Evolutionary conservation across 148 eudicot genomes (phyloP).

Genomic region (Amaranthus palmeri): DNA sequence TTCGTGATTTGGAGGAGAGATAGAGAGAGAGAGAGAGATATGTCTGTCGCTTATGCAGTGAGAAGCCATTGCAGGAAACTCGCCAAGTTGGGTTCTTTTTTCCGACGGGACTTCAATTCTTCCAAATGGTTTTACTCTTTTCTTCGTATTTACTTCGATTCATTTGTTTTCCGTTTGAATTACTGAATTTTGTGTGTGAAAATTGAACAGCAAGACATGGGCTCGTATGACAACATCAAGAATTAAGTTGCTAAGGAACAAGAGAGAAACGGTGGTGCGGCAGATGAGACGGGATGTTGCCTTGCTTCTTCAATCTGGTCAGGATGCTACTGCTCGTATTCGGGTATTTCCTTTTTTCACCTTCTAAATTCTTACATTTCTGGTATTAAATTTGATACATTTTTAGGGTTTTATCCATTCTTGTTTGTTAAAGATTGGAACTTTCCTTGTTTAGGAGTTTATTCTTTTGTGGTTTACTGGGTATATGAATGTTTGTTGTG

Average conservation of each 20-base stretch:
- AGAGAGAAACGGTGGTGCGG: constrained; percentile 61
- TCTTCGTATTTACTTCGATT: not conserved
- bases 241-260: constrained; percentile 84
- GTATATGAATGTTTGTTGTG: not conserved
- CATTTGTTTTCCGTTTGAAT: not conserved
- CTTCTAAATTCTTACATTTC: too few species aligned
- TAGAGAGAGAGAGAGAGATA: constrained; percentile 1
- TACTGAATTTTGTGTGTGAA: not conserved
- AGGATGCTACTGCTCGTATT: constrained; percentile 92
- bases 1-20: not conserved
- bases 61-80: constrained; percentile 51
- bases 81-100: constrained; percentile 41
- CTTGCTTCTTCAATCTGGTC: constrained; percentile 79
- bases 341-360: constrained; percentile 35
- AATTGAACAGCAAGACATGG: constrained; percentile 62
- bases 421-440: not conserved
- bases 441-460: not conserved
- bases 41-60: constrained; percentile 41
- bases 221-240: constrained; percentile 84
- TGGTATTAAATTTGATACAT: not conserved
- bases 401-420: not conserved
- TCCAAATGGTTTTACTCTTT: constrained; percentile 60
- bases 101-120: constrained; percentile 64
- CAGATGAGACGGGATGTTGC: constrained; percentile 92
- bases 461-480: not conserved